These are phyloP conservation scores for Neoscytalidium dimidiatum DNA, from an alignment of 2,329 filamentous ascomycete species.

Conservation along the genomic window DNA sequence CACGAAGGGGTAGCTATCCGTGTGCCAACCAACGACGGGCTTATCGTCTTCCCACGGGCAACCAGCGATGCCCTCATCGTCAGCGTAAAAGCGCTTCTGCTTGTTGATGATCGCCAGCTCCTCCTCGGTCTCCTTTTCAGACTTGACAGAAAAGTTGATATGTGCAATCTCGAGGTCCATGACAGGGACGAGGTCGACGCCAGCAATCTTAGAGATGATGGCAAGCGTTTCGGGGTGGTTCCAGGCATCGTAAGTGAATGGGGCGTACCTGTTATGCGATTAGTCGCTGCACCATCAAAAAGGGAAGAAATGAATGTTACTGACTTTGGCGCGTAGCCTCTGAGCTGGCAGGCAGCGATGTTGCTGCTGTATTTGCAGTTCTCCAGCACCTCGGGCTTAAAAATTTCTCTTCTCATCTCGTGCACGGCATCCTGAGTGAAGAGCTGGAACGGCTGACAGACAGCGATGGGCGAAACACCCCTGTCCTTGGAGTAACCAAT, in stretches of 20 bases:
- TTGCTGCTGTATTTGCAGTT: slow-evolving; percentile 63
- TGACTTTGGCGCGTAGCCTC: slow-evolving; percentile 60
- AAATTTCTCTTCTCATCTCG: slow-evolving; percentile 64
- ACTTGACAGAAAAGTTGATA: slow-evolving; percentile 58
- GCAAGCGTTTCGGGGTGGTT: slow-evolving; percentile 56
- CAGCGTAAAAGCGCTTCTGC: slow-evolving; percentile 39
- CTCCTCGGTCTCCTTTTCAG: slow-evolving; percentile 48
- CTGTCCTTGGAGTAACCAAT: slow-evolving; percentile 56
- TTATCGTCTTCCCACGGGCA: slow-evolving; percentile 51
- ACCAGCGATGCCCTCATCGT: slow-evolving; percentile 46
- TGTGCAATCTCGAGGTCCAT: slow-evolving; percentile 62
- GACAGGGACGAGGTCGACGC: slow-evolving; percentile 58
- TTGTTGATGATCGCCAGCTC: slow-evolving; percentile 43
- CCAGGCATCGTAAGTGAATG: slow-evolving; percentile 66
- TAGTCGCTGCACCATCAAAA: not conserved
- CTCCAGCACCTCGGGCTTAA: slow-evolving; percentile 57
- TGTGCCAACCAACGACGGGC: slow-evolving; percentile 64
- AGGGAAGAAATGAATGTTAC: slow-evolving; percentile 27
- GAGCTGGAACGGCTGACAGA: slow-evolving; percentile 65
- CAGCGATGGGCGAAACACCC: slow-evolving; percentile 64
- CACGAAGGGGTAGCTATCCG: slow-evolving; percentile 68
- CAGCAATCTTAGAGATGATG: slow-evolving; percentile 58
- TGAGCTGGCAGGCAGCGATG: slow-evolving; percentile 57
- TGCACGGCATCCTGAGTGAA: slow-evolving; percentile 64
- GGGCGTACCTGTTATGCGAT: slow-evolving; percentile 54